A percentile compares a stretch with the other conserved stretches of the same genome.
Conservation (phyloP, 768 basidiomycete species). For the Clavulina sp. region DNA sequence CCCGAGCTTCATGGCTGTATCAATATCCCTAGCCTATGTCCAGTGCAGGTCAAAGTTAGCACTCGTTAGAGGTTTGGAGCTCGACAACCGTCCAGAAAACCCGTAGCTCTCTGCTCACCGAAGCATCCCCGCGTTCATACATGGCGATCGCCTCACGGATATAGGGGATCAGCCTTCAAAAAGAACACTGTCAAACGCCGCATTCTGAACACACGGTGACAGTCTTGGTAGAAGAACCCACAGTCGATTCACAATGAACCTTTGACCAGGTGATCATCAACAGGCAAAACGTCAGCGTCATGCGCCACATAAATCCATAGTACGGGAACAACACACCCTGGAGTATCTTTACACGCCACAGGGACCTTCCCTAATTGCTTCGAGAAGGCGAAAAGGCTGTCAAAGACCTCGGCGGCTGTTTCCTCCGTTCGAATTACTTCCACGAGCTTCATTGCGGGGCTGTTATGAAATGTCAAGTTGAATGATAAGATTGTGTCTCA, state of each 20-base stretch:
- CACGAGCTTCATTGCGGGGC: constrained; percentile 23
- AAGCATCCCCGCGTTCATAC: constrained; percentile 27
- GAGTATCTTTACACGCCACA: constrained; percentile 26
- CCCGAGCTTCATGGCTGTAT: constrained; percentile 28
- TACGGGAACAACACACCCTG: constrained; percentile 16
- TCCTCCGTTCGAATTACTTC: constrained; percentile 23
- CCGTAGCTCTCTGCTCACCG: constrained; percentile 5
- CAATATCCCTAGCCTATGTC: constrained; percentile 20
- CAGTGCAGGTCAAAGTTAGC: no score
- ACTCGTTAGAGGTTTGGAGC: background rate
- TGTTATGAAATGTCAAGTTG: background rate
- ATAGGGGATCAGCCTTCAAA: constrained; percentile 22
- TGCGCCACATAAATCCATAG: background rate
- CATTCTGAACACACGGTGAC: background rate
- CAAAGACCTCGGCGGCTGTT: constrained; percentile 20
- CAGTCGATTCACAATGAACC: constrained; percentile 26
- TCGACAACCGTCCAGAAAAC: background rate
- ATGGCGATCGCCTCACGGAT: constrained; percentile 26
- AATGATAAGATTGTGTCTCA: background rate
- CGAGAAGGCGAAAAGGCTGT: constrained; percentile 21
- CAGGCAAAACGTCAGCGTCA: background rate
- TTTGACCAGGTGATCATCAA: constrained; percentile 1
- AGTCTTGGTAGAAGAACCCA: background rate
- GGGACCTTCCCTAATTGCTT: constrained; percentile 22
- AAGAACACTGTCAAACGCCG: background rate